phyloP scores from a whole-genome alignment of 371 early-diverging fungal genomes.

The Mucor sp. region DNA sequence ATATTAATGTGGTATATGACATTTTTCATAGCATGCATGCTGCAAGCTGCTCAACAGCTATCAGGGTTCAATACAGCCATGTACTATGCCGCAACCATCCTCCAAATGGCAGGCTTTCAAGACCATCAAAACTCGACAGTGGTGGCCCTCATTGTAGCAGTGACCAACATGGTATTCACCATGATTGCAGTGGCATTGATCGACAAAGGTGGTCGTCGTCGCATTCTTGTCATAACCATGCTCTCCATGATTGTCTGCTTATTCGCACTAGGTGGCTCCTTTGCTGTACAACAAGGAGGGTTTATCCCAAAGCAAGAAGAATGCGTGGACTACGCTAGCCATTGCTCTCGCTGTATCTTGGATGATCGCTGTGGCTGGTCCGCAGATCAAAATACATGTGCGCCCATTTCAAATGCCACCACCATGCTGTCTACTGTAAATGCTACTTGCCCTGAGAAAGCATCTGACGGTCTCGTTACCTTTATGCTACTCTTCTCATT shows the following conservation, averaged over 20 bases:
- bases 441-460: slow-evolving; percentile 25
- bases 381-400: slow-evolving; percentile 15
- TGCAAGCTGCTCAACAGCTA: slow-evolving; percentile 64
- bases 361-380: slow-evolving; percentile 61
- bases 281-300: slow-evolving; percentile 55
- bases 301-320: slow-evolving; percentile 43
- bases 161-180: slow-evolving; percentile 57
- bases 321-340: slow-evolving; percentile 50
- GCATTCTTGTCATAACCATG: slow-evolving; percentile 56
- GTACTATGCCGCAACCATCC: slow-evolving; percentile 67
- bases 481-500: slow-evolving; percentile 26
- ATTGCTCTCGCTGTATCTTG: slow-evolving; percentile 64
- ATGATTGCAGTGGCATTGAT: slow-evolving; percentile 56
- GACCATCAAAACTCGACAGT: slow-evolving; percentile 51
- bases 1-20: background rate
- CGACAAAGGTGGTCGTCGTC: slow-evolving; percentile 57
- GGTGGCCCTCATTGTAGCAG: slow-evolving; percentile 56
- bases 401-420: slow-evolving; percentile 5
- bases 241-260: slow-evolving; percentile 55
- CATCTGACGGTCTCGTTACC: slow-evolving; percentile 21
- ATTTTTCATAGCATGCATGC: slow-evolving; percentile 38
- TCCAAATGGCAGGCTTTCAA: slow-evolving; percentile 64
- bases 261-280: slow-evolving; percentile 52
- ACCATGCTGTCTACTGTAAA: background rate
- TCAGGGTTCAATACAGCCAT: slow-evolving; percentile 68